Conservation (phyloP, 441 rosid species). For the Brassica balearica region DNA sequence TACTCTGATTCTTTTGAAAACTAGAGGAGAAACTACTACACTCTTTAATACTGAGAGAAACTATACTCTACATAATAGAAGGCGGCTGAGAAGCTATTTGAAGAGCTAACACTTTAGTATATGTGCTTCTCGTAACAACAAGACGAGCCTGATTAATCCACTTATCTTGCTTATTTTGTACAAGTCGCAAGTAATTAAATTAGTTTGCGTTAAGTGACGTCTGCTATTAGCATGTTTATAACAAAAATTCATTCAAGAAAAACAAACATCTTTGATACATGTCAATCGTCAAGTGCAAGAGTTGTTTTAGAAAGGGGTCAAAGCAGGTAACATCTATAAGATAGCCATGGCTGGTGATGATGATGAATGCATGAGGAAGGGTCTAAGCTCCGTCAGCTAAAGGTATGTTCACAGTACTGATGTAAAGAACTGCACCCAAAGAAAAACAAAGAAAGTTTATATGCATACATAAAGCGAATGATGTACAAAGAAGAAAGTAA, state of each 20-base stretch:
- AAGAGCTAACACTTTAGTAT: not conserved
- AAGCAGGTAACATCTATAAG: slow-evolving; percentile 28
- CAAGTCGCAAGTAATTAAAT: not conserved
- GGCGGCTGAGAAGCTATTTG: slow-evolving; percentile 3
- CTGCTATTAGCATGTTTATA: not conserved
- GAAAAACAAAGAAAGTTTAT: not conserved
- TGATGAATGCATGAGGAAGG: slow-evolving; percentile 7
- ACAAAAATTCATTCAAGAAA: slow-evolving; percentile 23
- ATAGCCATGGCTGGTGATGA: slow-evolving; percentile 28
- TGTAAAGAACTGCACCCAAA: slow-evolving; percentile 69
- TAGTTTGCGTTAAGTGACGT: not conserved
- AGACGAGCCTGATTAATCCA: not conserved
- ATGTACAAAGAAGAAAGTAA: not conserved
- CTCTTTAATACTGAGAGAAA: slow-evolving; percentile 21
- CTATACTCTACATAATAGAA: slow-evolving; percentile 23
- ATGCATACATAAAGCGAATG: not conserved
- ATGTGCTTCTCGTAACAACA: not conserved
- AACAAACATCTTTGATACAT: slow-evolving; percentile 31
- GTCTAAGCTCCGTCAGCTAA: slow-evolving; percentile 74
- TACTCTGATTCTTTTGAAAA: not conserved
- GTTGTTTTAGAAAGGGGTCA: not conserved
- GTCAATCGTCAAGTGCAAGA: slow-evolving; percentile 23
- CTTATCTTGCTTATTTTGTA: not conserved
- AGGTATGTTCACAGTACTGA: slow-evolving; percentile 60
- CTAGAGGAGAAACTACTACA: not conserved